Evolutionary conservation across 768 basidiomycete genomes (phyloP).

Genomic region (Hygrocybe punicea): DNA sequence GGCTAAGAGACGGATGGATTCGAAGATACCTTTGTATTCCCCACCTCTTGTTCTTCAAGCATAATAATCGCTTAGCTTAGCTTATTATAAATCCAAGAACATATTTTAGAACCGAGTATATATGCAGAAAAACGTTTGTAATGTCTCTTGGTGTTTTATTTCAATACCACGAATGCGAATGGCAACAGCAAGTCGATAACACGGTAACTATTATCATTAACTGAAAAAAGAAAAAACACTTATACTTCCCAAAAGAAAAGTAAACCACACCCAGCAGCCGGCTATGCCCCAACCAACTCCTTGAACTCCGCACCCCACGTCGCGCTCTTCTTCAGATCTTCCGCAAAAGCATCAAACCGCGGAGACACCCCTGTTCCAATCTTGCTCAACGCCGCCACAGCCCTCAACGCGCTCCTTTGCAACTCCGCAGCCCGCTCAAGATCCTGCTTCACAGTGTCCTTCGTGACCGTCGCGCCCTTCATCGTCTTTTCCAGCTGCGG

Average conservation of each 20-base stretch:
- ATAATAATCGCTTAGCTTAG: too few species aligned
- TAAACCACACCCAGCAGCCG: too few species aligned
- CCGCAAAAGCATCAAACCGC: constrained; percentile 78
- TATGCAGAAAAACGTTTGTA: too few species aligned
- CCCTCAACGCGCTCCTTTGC: constrained; percentile 84
- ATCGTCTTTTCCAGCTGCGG: constrained; percentile 84
- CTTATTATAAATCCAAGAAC: too few species aligned
- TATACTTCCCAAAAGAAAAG: too few species aligned
- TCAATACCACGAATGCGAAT: too few species aligned
- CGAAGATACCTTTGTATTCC: background rate
- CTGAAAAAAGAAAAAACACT: too few species aligned
- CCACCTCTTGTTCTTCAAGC: background rate
- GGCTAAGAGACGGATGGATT: constrained; percentile 16
- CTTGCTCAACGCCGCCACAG: constrained; percentile 82
- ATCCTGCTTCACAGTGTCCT: constrained; percentile 95
- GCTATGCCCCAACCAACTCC: constrained; percentile 39
- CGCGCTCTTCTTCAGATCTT: constrained; percentile 61
- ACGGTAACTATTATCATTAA: too few species aligned
- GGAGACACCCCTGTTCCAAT: constrained; percentile 61
- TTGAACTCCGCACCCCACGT: constrained; percentile 70
- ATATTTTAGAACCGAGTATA: too few species aligned
- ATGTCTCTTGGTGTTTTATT: too few species aligned
- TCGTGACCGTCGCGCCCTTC: constrained; percentile 83
- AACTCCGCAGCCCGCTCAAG: constrained; percentile 84
- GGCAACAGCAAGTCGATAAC: too few species aligned